Evolutionary conservation across 2,329 filamentous ascomycete genomes (phyloP).

Genomic region (Didymosphaeria variabile): DNA sequence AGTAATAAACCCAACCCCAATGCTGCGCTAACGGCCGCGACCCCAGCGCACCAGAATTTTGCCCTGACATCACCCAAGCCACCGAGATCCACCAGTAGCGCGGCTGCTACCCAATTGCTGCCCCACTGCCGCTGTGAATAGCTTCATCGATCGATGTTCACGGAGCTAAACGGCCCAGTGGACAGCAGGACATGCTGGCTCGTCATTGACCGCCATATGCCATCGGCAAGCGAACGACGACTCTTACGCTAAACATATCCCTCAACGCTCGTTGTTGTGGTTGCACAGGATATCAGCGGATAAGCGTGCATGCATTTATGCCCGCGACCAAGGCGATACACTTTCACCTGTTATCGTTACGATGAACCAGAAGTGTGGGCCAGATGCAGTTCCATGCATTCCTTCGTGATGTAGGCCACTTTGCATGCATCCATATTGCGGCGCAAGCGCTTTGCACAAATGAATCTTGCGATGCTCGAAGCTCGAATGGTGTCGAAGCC

Average conservation of each 20-base stretch:
- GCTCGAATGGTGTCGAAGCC: neutral
- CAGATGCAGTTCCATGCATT: neutral
- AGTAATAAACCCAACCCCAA: constrained; percentile 24
- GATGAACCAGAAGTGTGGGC: neutral
- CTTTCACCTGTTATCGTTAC: constrained; percentile 12
- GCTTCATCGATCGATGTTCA: constrained; percentile 14
- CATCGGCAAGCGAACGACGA: neutral
- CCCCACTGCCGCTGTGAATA: constrained; percentile 10
- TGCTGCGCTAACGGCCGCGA: constrained; percentile 15
- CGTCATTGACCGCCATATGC: constrained; percentile 1
- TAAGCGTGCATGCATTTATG: constrained; percentile 10
- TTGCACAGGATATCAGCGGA: constrained; percentile 15
- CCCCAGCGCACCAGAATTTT: constrained; percentile 14
- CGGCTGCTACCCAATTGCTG: neutral
- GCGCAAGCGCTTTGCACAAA: neutral
- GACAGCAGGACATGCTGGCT: neutral
- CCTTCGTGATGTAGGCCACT: neutral
- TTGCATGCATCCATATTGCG: neutral
- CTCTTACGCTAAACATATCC: constrained; percentile 13
- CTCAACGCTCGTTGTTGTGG: constrained; percentile 2
- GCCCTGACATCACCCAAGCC: constrained; percentile 27
- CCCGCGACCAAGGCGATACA: neutral
- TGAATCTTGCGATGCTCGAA: neutral
- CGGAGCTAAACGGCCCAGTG: neutral
- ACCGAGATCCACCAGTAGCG: constrained; percentile 12